Evolutionary conservation across 257 asterid species (phyloP), one percentile per base, ranked within the genome.

Genomic region (Buddleja alternifolia): DNA sequence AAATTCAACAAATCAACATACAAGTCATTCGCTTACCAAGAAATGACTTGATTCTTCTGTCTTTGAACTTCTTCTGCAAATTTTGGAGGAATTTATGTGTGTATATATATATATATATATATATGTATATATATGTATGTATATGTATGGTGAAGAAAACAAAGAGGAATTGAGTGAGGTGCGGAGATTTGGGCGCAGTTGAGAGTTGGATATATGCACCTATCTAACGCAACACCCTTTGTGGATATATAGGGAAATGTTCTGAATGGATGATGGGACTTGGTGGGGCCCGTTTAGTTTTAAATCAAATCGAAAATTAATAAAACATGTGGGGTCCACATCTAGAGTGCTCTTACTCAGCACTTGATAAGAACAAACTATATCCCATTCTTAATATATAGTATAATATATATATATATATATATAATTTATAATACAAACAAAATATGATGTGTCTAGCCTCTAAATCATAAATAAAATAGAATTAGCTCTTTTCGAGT

Each of bases 321-420:
- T 23, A 48, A 14, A 8, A 62, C 0, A 36, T 64, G 69, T 67
- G 45, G 63, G 34, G 1, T 10, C n/a, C 53, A 6, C 14, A 7
- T 16, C 2, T 2, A 6, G 32, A 20, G 39, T 29, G 59, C 10
- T 36, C 67, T 20, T 58, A 69, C 53, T 69, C 52, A 32, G 74
- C 58, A 45, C 48, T 45, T 20, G 67, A 69, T 69, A 67, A 67
- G 73, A 67, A 40, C 73, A 25, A 25, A 67, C 19, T 29, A 8
- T 15, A 29, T 23, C 37, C 37, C 37, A 29, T 59, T 8, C 34
- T 11, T 20, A 16, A 24, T 14, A 11, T 1, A 52, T 48, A 7
- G 16, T 58, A 10, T 20, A 16, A 24, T 14, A 11, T 1, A 52
- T 48, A 7, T 48, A 48, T 19, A 29, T 29, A 29, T 1, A 5